Base-by-base conservation (phyloP, 148 eudicot species). In the Rhododendron mucronatum region DNA sequence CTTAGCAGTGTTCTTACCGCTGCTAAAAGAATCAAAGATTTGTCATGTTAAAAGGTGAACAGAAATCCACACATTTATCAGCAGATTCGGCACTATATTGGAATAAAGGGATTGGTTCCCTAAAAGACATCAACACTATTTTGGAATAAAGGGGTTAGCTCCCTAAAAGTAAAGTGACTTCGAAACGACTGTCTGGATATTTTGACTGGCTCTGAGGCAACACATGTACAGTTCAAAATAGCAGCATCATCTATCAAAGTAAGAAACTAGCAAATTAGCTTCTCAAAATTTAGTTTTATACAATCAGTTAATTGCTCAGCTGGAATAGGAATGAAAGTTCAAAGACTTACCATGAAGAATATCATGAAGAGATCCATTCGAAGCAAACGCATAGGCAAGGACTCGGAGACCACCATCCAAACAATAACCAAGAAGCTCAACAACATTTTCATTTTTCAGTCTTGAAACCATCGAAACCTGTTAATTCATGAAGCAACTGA, bases 361-460 rank as follows among this genome's bases (percentile, higher is more conserved):
- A 83, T 94, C 94, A 87, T 94, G 97, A 51, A 94, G 94, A 41
- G 95, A 93, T 75, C 95, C 95, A 80, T 92, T 92, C n/a, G 95
- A 88, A 85, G 97, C 95, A 87, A 83, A 94, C 61, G 93, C 97
- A 67, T 93, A 94, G 50, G 94, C 91, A 87, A 94, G 92, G 47
- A 92, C 92, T 57, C 95, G 90, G 51, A 86, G 91, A 85, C 83
- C 86, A 6, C 91, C 94, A 86, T 92, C 95, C 84, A 93, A 82
- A 85, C 92, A 91, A 82, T 94, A 94, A 76, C 95, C 97, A 80
- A 93, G 90, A 75, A 94, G 87, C 88, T 91, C 93, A 65, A 94
- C 93, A 65, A 92, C 87, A 90, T 94, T 91, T 55, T 93, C 94
- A 79, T 93, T 92, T 87, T 93, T 94, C 44, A 93, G 93, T 80